These are phyloP conservation scores for Oenanthe javanica DNA, from an alignment of 140 eudicot genomes.

Conservation along the genomic window DNA sequence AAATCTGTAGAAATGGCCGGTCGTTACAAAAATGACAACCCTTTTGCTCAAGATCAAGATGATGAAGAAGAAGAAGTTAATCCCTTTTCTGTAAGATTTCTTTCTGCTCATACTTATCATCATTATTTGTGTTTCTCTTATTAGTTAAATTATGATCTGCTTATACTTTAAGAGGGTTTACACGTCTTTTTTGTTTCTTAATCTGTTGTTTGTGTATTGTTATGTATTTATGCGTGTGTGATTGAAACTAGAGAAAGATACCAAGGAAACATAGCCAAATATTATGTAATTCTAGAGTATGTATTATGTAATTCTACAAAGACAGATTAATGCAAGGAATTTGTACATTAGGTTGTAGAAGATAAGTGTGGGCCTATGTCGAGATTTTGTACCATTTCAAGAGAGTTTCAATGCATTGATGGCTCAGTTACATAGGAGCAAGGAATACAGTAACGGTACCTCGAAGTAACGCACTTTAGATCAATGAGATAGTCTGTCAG, in stretches of 20 bases:
- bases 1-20: conserved; percentile 42
- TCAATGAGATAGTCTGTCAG: background rate
- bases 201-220: background rate
- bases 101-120: background rate
- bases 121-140: background rate
- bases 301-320: too few species aligned
- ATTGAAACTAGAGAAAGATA: background rate
- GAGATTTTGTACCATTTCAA: too few species aligned
- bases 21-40: conserved; percentile 49
- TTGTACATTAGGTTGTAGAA: too few species aligned
- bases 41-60: conserved; percentile 25
- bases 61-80: conserved; percentile 62
- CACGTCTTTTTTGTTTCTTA: background rate
- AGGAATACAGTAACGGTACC: background rate
- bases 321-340: background rate
- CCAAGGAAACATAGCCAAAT: background rate
- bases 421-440: background rate
- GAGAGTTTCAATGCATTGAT: background rate
- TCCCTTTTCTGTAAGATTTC: conserved; percentile 59
- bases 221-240: background rate
- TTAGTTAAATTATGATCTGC: too few species aligned
- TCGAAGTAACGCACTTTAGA: background rate
- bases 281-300: too few species aligned
- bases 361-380: too few species aligned
- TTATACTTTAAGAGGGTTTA: background rate